Conservation (phyloP, 2,329 filamentous ascomycete species). For the Rhytidhysteron rufulum region DNA sequence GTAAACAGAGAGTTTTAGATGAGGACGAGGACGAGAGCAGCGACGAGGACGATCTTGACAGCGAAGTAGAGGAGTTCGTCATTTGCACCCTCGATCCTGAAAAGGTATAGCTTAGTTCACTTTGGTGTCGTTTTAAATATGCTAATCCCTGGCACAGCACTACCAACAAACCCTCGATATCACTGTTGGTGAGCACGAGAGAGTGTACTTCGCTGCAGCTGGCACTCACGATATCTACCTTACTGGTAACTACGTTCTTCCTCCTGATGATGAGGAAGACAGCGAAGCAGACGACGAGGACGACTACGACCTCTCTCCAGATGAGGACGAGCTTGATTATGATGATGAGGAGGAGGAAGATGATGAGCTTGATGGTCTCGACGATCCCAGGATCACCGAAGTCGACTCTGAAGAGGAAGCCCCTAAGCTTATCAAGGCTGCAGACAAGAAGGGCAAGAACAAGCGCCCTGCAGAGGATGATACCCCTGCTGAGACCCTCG, state of each 20-base stretch:
- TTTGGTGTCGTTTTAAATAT: background rate
- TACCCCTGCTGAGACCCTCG: conserved; percentile 60
- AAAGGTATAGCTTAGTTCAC: conserved; percentile 59
- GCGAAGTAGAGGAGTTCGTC: conserved; percentile 80
- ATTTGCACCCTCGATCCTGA: conserved; percentile 93
- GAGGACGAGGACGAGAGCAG: conserved; percentile 69
- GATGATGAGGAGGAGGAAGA: conserved; percentile 48
- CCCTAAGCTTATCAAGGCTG: conserved; percentile 49
- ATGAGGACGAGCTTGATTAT: conserved; percentile 68
- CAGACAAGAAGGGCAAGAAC: conserved; percentile 68
- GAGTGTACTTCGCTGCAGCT: conserved; percentile 85
- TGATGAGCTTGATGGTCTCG: conserved; percentile 56
- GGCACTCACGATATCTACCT: conserved; percentile 89
- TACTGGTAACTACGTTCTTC: conserved; percentile 91
- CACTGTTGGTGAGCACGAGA: conserved; percentile 82
- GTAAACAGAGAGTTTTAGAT: conserved; percentile 58
- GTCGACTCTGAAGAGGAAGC: conserved; percentile 69
- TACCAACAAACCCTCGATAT: conserved; percentile 96
- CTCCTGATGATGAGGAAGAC: conserved; percentile 58
- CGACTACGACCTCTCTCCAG: conserved; percentile 77
- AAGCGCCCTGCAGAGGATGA: conserved; percentile 80
- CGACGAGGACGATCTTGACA: conserved; percentile 57
- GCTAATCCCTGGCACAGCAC: conserved; percentile 55
- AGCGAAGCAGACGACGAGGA: conserved; percentile 57
- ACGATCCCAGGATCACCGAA: conserved; percentile 79